phyloP scores from a whole-genome alignment of 164 flowering plant genomes.

The Hamamelis virginiana region DNA sequence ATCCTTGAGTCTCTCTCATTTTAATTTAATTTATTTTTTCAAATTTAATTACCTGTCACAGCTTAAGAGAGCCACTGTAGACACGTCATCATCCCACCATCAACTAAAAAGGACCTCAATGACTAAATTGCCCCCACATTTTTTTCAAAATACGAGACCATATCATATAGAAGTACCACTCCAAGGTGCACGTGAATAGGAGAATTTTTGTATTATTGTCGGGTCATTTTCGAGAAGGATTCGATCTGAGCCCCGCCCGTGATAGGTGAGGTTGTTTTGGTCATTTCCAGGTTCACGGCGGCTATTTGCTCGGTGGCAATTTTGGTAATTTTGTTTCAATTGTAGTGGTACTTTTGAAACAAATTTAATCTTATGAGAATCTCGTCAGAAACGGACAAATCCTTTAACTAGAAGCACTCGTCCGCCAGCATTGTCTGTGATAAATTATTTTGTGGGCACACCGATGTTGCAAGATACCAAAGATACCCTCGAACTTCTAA shows the following conservation, averaged over 20 bases:
- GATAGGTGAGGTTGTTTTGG: conserved; percentile 10
- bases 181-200: conserved; percentile 18
- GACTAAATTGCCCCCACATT: not conserved
- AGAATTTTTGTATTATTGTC: conserved; percentile 20
- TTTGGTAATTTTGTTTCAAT: not conserved
- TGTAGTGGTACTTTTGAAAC: conserved; percentile 4
- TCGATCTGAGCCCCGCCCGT: conserved; percentile 14
- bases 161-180: too few species aligned
- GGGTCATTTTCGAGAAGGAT: conserved; percentile 21
- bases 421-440: conserved; percentile 21
- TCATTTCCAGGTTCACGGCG: conserved; percentile 6
- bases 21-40: too few species aligned
- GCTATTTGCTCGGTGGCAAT: not conserved
- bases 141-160: too few species aligned
- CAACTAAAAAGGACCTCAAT: not conserved
- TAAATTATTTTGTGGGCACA: not conserved
- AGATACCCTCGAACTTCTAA: not conserved
- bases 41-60: too few species aligned
- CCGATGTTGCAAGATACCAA: not conserved
- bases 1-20: too few species aligned
- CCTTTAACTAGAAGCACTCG: conserved; percentile 1
- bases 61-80: not conserved
- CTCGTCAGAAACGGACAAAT: conserved; percentile 11
- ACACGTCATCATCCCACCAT: not conserved
- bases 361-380: not conserved